Base-by-base conservation (phyloP, 1,284 basidiomycete species). In the Cutaneotrichosporon sp. region DNA sequence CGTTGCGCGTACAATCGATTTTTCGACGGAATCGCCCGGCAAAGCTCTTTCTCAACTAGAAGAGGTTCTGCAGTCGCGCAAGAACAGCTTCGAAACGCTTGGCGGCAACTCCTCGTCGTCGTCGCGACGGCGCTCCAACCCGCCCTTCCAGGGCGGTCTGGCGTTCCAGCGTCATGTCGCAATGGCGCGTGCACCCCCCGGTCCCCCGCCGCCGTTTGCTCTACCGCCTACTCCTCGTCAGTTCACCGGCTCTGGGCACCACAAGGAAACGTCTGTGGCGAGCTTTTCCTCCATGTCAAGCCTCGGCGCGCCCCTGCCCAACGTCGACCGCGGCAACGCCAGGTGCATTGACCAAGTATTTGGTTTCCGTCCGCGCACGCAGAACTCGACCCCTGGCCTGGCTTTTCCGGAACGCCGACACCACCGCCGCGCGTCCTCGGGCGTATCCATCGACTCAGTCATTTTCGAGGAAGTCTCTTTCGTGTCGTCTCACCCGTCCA, bases 241-340 rank as follows among this genome's bases (percentile, higher is more conserved):
- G 13, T 15, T 21, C 9, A 10, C 10, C 33, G 8, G 34, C 33
- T 4, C 8, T 33, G 33, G 37, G 49, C 70, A 74, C 26, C 43
- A 47, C 8, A 67, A 69, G 36, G 66, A 80, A 10, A 82, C 85
- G 42, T 89, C 88, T 0, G 61, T 82, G 8, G 80, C 85, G 69
- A 90, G 86, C 65, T 84, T 90, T 45, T 83, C 86, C 0, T 90
- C 87, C 0, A 82, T 90, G 21, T 90, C 87, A 0, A 89, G 86
- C 0, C 87, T 87, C 51, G 87, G 88, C 2, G 79, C 78, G 2
- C 81, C 86, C 23, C 77, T 87, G 57, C 80, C 85, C 50, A 85
- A 86, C 26, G 73, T 79, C 1, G 72, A 72, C 0, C 86, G 90
- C 68, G 86, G 88, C 1, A 90, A 89, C 70, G 84, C 86, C 46